Conservation (phyloP, 2,329 filamentous ascomycete species). For the Aphanoascus verrucosus region DNA sequence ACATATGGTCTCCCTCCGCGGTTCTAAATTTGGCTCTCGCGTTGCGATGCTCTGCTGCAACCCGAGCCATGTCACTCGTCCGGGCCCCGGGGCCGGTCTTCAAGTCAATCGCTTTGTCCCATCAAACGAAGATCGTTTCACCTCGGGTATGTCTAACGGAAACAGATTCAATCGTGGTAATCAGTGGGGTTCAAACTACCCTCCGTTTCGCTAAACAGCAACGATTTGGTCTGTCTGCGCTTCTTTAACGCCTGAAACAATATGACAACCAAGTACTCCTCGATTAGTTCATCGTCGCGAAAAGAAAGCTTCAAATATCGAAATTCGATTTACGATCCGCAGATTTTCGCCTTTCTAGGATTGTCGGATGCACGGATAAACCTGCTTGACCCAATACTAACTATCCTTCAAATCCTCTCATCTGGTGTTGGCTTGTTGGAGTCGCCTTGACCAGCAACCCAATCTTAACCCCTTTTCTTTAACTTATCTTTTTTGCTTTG, state of each 20-base stretch:
- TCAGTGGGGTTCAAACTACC: slow-evolving; percentile 31
- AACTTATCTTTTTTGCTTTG: slow-evolving; percentile 20
- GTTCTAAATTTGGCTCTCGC: slow-evolving; percentile 95
- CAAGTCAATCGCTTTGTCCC: slow-evolving; percentile 50
- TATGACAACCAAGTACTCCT: slow-evolving; percentile 4
- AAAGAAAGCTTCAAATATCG: slow-evolving; percentile 12
- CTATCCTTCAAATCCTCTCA: slow-evolving; percentile 17
- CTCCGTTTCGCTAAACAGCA: slow-evolving; percentile 27
- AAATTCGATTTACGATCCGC: slow-evolving; percentile 19
- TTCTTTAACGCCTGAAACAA: background rate
- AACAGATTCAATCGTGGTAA: slow-evolving; percentile 27
- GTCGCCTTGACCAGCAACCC: slow-evolving; percentile 15
- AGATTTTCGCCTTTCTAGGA: slow-evolving; percentile 19
- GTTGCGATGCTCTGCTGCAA: slow-evolving; percentile 99
- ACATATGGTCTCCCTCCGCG: slow-evolving; percentile 97
- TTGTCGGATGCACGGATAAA: slow-evolving; percentile 19
- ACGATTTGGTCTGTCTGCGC: background rate
- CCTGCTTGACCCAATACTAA: slow-evolving; percentile 17
- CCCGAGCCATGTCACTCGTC: slow-evolving; percentile 76
- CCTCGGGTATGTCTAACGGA: slow-evolving; percentile 19
- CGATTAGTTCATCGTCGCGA: background rate
- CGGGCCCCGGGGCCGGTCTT: slow-evolving; percentile 68
- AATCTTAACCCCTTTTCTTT: slow-evolving; percentile 17
- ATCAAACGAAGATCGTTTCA: slow-evolving; percentile 35
- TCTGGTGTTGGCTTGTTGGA: slow-evolving; percentile 22